A percentile compares a stretch with the other conserved stretches of the same genome.
These are phyloP conservation scores for Gamsiella multidivaricata DNA, from an alignment of 192 early-diverging fungal species.

Conservation along the genomic window DNA sequence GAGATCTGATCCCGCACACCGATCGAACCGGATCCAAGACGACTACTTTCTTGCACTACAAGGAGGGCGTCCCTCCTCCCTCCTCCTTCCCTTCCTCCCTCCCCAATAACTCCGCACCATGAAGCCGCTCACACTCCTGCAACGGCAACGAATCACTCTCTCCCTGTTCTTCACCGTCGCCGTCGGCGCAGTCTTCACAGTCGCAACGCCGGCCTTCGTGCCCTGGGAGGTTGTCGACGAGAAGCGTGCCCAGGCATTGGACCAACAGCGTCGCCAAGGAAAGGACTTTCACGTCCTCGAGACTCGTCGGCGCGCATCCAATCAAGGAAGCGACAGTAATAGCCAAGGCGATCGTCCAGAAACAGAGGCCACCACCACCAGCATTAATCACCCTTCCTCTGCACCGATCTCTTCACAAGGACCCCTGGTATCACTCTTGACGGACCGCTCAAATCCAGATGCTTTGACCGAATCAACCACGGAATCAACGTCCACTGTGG, in stretches of 20 bases:
- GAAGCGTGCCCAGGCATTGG: constrained; percentile 51
- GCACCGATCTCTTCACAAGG: constrained; percentile 37
- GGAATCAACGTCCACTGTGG: background rate
- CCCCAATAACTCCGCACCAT: background rate
- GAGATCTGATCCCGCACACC: too few relatives aligned
- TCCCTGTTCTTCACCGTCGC: constrained; percentile 64
- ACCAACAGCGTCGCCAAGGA: constrained; percentile 48
- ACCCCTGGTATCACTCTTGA: constrained; percentile 31
- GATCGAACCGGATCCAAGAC: background rate
- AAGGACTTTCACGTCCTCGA: constrained; percentile 48
- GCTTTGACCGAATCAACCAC: background rate
- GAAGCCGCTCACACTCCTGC: constrained; percentile 57
- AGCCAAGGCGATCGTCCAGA: background rate
- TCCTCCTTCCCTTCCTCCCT: background rate
- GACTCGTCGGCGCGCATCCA: constrained; percentile 8
- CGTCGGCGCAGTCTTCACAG: constrained; percentile 61
- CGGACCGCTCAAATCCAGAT: constrained; percentile 17
- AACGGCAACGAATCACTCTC: constrained; percentile 61
- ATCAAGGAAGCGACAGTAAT: background rate
- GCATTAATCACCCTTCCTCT: background rate
- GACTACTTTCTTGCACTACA: background rate
- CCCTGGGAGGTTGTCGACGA: constrained; percentile 66
- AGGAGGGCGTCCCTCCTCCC: too few relatives aligned
- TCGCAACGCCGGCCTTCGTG: constrained; percentile 62
- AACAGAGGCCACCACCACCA: background rate